These are phyloP conservation scores for Umbelopsis sp. DNA, from an alignment of 192 early-diverging fungal genomes.

Conservation along the genomic window DNA sequence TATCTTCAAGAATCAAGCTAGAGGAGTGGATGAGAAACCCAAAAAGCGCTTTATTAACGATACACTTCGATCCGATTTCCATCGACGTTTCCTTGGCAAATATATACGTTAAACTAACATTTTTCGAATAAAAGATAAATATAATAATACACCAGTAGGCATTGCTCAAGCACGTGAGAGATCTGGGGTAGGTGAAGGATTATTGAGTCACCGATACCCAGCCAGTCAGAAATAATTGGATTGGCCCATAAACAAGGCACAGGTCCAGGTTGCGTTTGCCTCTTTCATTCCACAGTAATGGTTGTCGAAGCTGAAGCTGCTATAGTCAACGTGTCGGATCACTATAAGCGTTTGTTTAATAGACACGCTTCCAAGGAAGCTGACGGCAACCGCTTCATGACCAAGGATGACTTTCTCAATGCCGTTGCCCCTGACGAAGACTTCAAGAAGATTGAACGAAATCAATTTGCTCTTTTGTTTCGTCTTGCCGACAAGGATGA, in stretches of 20 bases:
- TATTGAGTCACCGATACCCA: slow-evolving; percentile 12
- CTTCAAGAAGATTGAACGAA: slow-evolving; percentile 55
- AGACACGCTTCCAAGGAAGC: slow-evolving; percentile 54
- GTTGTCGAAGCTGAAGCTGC: slow-evolving; percentile 19
- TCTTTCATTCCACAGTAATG: neutral
- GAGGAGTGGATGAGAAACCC: slow-evolving; percentile 81
- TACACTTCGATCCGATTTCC: slow-evolving; percentile 94
- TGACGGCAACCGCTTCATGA: slow-evolving; percentile 58
- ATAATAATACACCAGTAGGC: neutral
- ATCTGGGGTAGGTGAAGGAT: slow-evolving; percentile 10
- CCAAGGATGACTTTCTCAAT: slow-evolving; percentile 58
- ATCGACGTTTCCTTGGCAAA: slow-evolving; percentile 94
- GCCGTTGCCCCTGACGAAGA: slow-evolving; percentile 61
- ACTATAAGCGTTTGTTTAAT: slow-evolving; percentile 52
- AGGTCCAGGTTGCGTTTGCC: neutral
- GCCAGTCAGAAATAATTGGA: neutral
- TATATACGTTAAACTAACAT: slow-evolving; percentile 66
- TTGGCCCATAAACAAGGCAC: neutral
- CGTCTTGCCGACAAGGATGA: slow-evolving; percentile 56
- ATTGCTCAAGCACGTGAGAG: neutral
- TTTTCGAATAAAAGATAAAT: too few species aligned
- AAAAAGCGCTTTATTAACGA: slow-evolving; percentile 98
- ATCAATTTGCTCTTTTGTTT: slow-evolving; percentile 63
- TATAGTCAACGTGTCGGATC: slow-evolving; percentile 29
- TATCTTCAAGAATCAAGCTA: slow-evolving; percentile 96